Evolutionary conservation across 2,329 filamentous ascomycete species (phyloP).

Genomic region (Colletotrichum viniferum): DNA sequence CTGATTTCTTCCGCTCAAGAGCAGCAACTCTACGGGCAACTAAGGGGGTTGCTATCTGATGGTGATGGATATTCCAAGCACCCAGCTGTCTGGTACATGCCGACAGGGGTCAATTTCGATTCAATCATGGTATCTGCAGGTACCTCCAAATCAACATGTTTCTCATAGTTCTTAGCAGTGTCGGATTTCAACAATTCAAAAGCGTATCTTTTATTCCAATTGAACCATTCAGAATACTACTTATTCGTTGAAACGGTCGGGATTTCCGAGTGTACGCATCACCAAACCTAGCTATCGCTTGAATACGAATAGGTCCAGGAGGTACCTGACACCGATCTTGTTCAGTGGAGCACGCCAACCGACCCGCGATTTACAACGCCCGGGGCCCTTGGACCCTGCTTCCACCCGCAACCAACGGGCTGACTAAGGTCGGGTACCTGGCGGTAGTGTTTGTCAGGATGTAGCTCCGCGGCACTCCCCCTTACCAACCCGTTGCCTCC

Average conservation of each 20-base stretch:
- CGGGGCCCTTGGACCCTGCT: background rate
- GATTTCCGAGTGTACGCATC: background rate
- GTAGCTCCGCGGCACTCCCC: slow-evolving; percentile 12
- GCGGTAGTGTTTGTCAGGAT: background rate
- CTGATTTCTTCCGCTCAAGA: background rate
- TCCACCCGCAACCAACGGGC: background rate
- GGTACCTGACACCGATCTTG: background rate
- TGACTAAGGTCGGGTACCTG: slow-evolving; percentile 4
- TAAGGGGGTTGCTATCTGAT: background rate
- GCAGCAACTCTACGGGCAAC: background rate
- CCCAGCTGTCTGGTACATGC: background rate
- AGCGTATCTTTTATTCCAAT: background rate
- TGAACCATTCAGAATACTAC: background rate
- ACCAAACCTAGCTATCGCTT: background rate
- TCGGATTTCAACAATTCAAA: background rate
- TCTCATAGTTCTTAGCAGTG: background rate
- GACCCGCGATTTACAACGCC: background rate
- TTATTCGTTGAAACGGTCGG: background rate
- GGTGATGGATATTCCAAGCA: background rate
- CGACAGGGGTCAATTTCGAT: background rate
- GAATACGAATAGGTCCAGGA: too few species aligned
- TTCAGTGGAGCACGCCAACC: background rate
- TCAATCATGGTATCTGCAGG: background rate
- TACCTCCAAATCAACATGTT: background rate
- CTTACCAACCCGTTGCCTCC: slow-evolving; percentile 1